Evolutionary conservation across 2,329 filamentous ascomycete genomes (phyloP).

Genomic region (Pseudogymnoascus sp.): DNA sequence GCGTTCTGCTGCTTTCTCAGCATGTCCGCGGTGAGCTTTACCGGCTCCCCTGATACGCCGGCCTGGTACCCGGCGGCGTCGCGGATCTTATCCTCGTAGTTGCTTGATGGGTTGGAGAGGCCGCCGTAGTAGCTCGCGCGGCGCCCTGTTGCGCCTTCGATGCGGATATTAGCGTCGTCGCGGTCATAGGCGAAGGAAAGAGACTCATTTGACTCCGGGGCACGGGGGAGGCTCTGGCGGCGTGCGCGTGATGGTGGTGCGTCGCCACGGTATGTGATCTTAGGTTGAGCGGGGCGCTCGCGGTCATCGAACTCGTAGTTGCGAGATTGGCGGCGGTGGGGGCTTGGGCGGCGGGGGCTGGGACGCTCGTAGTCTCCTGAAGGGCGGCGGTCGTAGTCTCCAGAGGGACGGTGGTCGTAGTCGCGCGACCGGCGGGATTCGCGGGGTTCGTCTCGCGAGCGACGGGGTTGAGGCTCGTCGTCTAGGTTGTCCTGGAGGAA

Average conservation of each 20-base stretch:
- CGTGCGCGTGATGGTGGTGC: conserved; percentile 15
- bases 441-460: background rate
- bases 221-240: background rate
- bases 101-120: conserved; percentile 15
- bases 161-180: background rate
- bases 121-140: background rate
- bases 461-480: background rate
- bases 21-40: conserved; percentile 47
- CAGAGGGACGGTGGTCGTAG: background rate
- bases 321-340: conserved; percentile 17
- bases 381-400: background rate
- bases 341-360: conserved; percentile 16
- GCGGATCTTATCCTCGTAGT: conserved; percentile 37
- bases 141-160: background rate
- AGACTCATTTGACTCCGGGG: background rate
- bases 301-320: conserved; percentile 12
- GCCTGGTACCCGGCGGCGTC: conserved; percentile 45
- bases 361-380: background rate
- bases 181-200: background rate
- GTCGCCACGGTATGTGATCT: conserved; percentile 17
- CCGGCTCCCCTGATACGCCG: conserved; percentile 36
- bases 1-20: conserved; percentile 40
- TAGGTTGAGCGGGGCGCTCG: conserved; percentile 14
- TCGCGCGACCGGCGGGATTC: background rate
- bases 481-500: background rate